Evolutionary conservation across 345 rosid species (phyloP), one percentile per base, ranked within the genome.

Genomic region (Geranium brycei): DNA sequence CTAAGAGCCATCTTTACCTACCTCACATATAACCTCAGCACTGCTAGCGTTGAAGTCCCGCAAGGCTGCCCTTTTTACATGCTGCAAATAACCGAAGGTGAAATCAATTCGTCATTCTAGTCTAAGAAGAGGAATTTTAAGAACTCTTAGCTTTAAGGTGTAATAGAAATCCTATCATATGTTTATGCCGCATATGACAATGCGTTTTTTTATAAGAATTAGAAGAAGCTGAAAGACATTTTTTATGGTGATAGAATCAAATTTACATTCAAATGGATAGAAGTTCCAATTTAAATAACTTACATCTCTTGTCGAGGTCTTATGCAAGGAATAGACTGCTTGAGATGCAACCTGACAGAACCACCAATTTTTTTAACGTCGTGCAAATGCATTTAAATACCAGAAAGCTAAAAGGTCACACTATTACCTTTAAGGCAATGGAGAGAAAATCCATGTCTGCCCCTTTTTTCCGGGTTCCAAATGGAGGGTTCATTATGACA

Each of bases 251-350:
- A 30, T 11, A 53, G 14, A 65, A 3, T 57, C 30, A 60, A 19
- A 10, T 17, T 14, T 14, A 6, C 32, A 61, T 23, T 28, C 65
- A 19, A 68, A 57, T 10, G 57, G 61, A 30, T 17, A 60, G 28
- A 59, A 19, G 14, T 53, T 62, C 61, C 61, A 63, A 61, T 57
- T 47, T 15, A 62, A 53, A 70, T 16, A 28, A 66, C 77, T 81
- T 76, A 89, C 98, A 51, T 93, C 99, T 82, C 99, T 89, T 17
- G 99, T 93, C 23, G 99, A 87, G 59, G 97, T 87, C 75, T 93
- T 93, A 72, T 93, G 99, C 89, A 93, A 81, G 19, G 99, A 93
- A 81, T 93, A 93, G 70, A 90, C 97, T 6, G 97, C 95, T 69
- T 65, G 68, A 68, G 91, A 82, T 60, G 99, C 95, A 58, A 86